Evolutionary conservation across 2,329 filamentous ascomycete genomes (phyloP), one percentile per base, ranked within the genome.

Genomic region (Thielaviopsis populi): DNA sequence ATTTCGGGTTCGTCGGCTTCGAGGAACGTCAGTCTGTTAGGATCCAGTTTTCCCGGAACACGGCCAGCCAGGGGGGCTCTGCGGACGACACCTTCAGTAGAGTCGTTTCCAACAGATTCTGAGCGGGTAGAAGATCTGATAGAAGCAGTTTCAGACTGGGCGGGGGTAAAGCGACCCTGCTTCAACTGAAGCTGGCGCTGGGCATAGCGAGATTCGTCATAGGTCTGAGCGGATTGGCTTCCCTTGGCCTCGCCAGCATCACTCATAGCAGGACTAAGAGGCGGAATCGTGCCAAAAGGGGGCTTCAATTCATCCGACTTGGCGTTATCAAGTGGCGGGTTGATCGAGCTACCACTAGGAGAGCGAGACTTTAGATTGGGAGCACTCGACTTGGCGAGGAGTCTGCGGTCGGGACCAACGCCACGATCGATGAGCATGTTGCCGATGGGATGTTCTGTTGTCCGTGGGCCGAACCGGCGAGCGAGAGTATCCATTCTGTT

Each of bases 211-310:
- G 86, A 83, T 70, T 96, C 91, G 69, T 95, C 89, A 69, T 94
- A 96, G 7, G 84, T 82, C 61, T 86, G 82, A 1, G 77, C 75
- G 1, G 91, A 88, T 70, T 90, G 90, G 69, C 79, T 74, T 0
- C 89, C 87, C 0, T 89, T 95, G 4, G 89, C 88, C 71, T 94
- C 95, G 61, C 88, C 89, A 58, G 83, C 78, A 69, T 96, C 91
- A 67, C 85, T 84, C 27, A 85, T 80, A 0, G 88, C 83, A 2
- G 76, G 76, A 67, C 76, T 78, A n/a, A 77, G 68, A 50, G 76
- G 76, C 3, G 75, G 75, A 15, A 69, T 72, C 7, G 68, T 70
- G 27, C 71, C 73, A 64, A 73, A 74, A 1, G 62, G 66, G 2
- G 70, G 60, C 65, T 72, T 75, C 58, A 70, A 67, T 24, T 75